These are phyloP conservation scores for Centella asiatica DNA, from an alignment of 129 eudicot genomes.

Conservation along the genomic window DNA sequence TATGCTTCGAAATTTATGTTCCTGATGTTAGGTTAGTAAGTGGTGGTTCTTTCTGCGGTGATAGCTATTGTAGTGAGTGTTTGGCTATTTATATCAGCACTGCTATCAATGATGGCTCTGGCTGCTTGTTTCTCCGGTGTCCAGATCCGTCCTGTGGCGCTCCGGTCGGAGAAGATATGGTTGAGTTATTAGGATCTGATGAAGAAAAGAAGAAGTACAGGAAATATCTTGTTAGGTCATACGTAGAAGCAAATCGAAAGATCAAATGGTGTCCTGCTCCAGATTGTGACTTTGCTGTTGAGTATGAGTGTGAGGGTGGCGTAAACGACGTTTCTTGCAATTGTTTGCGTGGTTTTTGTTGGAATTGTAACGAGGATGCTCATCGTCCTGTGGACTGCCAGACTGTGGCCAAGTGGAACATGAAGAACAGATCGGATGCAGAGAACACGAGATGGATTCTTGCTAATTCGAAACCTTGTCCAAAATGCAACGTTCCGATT, in stretches of 20 bases:
- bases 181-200: neutral
- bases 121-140: neutral
- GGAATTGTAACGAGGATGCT: constrained; percentile 30
- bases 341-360: neutral
- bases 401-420: constrained; percentile 32
- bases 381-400: constrained; percentile 54
- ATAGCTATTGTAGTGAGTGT: neutral
- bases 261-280: constrained; percentile 10
- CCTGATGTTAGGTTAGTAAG: neutral
- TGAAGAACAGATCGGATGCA: constrained; percentile 30
- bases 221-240: neutral
- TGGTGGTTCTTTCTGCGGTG: neutral
- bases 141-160: constrained; percentile 8
- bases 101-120: neutral
- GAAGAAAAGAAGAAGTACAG: neutral
- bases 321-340: neutral
- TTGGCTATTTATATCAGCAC: neutral
- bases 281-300: constrained; percentile 3
- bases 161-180: neutral
- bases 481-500: constrained; percentile 28
- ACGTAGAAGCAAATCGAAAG: neutral
- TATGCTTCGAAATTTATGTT: neutral
- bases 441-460: constrained; percentile 37
- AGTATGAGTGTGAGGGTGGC: constrained; percentile 1
- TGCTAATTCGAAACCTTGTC: constrained; percentile 38